phyloP scores from a whole-genome alignment of 176 grass and related monocot genomes.

The Coix lacrymajobi region DNA sequence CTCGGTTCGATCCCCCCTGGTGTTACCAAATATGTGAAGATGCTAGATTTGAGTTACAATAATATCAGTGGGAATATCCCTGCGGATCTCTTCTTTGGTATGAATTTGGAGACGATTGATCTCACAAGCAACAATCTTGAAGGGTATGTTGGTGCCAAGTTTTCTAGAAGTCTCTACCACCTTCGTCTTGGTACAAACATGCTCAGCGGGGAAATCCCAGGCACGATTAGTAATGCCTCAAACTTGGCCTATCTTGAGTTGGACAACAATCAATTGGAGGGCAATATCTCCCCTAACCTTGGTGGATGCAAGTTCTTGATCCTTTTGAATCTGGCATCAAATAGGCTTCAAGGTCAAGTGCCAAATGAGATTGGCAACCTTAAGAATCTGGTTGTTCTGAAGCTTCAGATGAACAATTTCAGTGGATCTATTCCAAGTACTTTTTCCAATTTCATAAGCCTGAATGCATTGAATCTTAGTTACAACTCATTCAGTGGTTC shows the following conservation, averaged over 20 bases:
- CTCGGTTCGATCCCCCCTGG: neutral
- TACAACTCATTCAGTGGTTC: conserved; percentile 43
- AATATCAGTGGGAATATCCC: conserved; percentile 31
- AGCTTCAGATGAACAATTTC: conserved; percentile 48
- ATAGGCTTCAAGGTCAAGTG: conserved; percentile 37
- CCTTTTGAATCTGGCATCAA: conserved; percentile 69
- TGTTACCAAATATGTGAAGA: conserved; percentile 34
- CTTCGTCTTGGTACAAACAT: too few species aligned
- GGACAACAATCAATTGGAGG: conserved; percentile 33
- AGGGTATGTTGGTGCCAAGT: too few species aligned
- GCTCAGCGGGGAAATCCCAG: too few species aligned
- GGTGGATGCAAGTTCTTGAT: too few species aligned
- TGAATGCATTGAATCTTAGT: conserved; percentile 62
- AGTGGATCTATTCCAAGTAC: conserved; percentile 13
- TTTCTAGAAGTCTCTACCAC: too few species aligned
- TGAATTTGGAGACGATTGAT: too few species aligned
- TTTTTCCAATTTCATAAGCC: conserved; percentile 19
- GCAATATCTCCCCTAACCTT: too few species aligned
- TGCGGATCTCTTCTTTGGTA: too few species aligned
- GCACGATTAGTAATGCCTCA: too few species aligned
- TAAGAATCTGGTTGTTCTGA: conserved; percentile 41
- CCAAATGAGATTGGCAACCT: conserved; percentile 38
- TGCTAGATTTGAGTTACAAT: conserved; percentile 80
- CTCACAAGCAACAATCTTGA: too few species aligned
- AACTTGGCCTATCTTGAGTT: conserved; percentile 68